These are phyloP conservation scores for Coemansia sp. DNA, from an alignment of 192 early-diverging fungal species.

Conservation along the genomic window DNA sequence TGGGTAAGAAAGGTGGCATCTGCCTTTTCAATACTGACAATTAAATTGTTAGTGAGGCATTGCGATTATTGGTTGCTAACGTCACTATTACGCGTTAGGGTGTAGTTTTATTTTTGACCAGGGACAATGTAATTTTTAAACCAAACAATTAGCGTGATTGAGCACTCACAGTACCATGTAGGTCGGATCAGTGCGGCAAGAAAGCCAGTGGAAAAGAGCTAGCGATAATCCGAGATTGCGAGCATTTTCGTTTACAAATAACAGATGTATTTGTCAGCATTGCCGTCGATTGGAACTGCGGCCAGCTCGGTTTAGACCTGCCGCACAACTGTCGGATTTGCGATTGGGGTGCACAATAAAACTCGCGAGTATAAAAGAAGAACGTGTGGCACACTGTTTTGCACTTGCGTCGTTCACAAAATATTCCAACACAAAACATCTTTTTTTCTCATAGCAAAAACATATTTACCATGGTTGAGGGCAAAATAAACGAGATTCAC, in stretches of 20 bases:
- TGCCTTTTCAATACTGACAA: neutral
- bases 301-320: neutral
- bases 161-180: neutral
- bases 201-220: neutral
- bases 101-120: no score
- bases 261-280: neutral
- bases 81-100: no score
- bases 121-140: neutral
- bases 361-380: neutral
- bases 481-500: conserved; percentile 46
- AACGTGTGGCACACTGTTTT: neutral
- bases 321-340: neutral
- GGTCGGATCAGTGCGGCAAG: neutral
- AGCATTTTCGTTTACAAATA: neutral
- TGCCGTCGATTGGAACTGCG: neutral
- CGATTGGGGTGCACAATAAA: neutral
- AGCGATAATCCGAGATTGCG: neutral
- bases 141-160: neutral
- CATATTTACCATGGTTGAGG: conserved; percentile 22
- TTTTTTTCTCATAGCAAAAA: neutral
- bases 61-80: no score
- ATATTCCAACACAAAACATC: neutral
- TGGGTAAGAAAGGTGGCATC: neutral
- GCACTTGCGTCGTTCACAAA: neutral
- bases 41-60: no score